Conservation (phyloP, 2,329 filamentous ascomycete genomes). For the Claviceps pazoutovae region DNA sequence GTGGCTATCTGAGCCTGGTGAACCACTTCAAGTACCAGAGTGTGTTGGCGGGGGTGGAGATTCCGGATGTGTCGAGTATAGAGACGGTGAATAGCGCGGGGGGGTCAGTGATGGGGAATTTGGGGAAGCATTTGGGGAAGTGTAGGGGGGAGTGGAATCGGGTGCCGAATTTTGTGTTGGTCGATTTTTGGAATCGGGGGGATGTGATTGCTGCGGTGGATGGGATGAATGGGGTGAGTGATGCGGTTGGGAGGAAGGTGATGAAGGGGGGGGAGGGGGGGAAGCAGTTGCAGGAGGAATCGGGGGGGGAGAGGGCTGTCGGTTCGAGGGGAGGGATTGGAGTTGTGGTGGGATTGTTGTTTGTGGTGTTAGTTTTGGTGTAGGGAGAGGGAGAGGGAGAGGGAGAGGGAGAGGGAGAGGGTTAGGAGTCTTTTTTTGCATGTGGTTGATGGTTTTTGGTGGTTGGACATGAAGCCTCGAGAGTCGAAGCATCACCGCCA, state of each 20-base stretch:
- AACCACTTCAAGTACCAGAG: constrained; percentile 66
- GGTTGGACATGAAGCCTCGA: too few species aligned
- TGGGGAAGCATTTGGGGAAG: constrained; percentile 37
- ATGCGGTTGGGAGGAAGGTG: constrained; percentile 17
- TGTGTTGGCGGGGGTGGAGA: constrained; percentile 38
- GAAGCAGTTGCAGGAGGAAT: constrained; percentile 4
- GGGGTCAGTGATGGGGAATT: constrained; percentile 35
- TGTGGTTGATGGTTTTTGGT: too few species aligned
- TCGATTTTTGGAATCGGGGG: constrained; percentile 68
- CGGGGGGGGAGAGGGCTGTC: constrained; percentile 6
- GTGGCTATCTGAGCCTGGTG: constrained; percentile 53
- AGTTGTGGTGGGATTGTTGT: constrained; percentile 30
- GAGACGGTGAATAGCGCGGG: constrained; percentile 50
- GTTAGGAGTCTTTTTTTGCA: background rate
- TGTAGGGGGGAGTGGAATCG: constrained; percentile 47
- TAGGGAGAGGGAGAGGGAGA: too few species aligned
- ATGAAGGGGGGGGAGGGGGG: background rate
- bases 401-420: too few species aligned
- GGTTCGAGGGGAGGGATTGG: constrained; percentile 18
- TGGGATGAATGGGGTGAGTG: constrained; percentile 42
- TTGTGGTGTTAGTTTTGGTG: constrained; percentile 25
- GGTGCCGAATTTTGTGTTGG: constrained; percentile 58
- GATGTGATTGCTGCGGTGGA: constrained; percentile 58
- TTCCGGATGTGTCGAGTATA: constrained; percentile 48
- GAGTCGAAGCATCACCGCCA: too few species aligned